Conservation (phyloP, 495 filamentous ascomycete genomes). For the Aspergillus indologenus region DNA sequence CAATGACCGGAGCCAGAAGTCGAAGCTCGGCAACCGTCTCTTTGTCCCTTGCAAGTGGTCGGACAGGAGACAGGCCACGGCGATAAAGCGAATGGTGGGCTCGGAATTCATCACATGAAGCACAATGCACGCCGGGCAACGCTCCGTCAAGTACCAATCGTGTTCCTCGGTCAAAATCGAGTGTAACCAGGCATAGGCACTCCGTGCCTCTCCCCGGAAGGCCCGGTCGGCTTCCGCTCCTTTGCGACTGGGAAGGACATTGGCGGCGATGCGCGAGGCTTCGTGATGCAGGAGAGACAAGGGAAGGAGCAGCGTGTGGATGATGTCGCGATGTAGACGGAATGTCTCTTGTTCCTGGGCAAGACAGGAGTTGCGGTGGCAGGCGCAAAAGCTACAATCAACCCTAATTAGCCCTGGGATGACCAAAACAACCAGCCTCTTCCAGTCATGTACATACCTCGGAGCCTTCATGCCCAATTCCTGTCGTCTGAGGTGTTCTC, state of each 20-base stretch:
- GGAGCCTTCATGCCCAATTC: constrained; percentile 38
- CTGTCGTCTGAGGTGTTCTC: constrained; percentile 44
- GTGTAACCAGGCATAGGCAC: constrained; percentile 59
- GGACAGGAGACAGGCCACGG: constrained; percentile 53
- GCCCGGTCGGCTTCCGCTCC: constrained; percentile 57
- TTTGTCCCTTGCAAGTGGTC: constrained; percentile 33
- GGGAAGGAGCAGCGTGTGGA: constrained; percentile 57
- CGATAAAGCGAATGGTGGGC: constrained; percentile 56
- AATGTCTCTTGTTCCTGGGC: constrained; percentile 43
- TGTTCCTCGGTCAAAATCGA: constrained; percentile 57
- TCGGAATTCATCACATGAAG: constrained; percentile 54
- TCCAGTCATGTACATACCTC: constrained; percentile 21
- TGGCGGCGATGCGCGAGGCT: constrained; percentile 48
- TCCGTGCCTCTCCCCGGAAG: constrained; percentile 55
- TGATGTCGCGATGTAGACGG: constrained; percentile 59
- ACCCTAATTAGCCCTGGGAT: constrained; percentile 10
- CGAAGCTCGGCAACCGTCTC: constrained; percentile 40
- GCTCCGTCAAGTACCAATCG: constrained; percentile 55
- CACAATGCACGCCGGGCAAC: constrained; percentile 58
- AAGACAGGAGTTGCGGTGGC: constrained; percentile 41
- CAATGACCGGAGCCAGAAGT: constrained; percentile 54
- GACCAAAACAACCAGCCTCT: background rate
- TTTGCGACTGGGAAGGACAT: constrained; percentile 42
- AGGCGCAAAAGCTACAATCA: constrained; percentile 46
- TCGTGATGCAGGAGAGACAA: constrained; percentile 55